Evolutionary conservation across 164 flowering plant genomes (phyloP), one percentile per base, ranked within the genome.

Genomic region (Pachysandra terminalis): DNA sequence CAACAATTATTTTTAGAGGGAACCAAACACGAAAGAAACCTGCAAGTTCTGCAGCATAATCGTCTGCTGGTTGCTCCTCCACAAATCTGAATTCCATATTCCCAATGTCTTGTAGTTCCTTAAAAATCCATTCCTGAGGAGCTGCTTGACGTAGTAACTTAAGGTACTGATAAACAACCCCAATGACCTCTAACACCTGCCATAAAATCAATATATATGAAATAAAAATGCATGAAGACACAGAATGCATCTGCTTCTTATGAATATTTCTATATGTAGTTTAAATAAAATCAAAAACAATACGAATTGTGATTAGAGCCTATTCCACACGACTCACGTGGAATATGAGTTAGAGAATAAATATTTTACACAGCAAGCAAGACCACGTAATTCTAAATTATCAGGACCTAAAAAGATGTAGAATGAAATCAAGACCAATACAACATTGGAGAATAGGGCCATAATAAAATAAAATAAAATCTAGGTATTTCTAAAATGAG

Each of bases 1-100:
- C 51, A 45, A 45, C 15, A 45, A 12, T 45, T 10, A 10, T 10
- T 45, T 15, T 3, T 45, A 1, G 10, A 45, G 6, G 14, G 14
- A 45, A 45, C 51, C 6, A 13, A 12, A 45, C 17, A 57, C 7
- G 19, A 19, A 25, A 61, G 22, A 28, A 54, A 94, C 98, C 98
- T 83, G 98, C 83, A 77, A 95, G 94, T 68, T 92, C 96, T 61
- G 91, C 84, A 70, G 99, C 99, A 83, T 92, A 95, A 75, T 95
- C 99, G 86, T 92, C 98, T 3, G 37, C 77, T 86, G 98, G 90
- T 68, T 95, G 90, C 80, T 95, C 96, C 77, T 95, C 98, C 23
- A 86, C 89, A 81, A 87, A 95, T 69, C 83, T 85, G 66, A 95
- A 95, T 59, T 90, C 99, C 96, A 95, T 88, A 73, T 85, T 86